Conservation (phyloP, 2,329 filamentous ascomycete genomes). For the Talaromyces funiculosus region DNA sequence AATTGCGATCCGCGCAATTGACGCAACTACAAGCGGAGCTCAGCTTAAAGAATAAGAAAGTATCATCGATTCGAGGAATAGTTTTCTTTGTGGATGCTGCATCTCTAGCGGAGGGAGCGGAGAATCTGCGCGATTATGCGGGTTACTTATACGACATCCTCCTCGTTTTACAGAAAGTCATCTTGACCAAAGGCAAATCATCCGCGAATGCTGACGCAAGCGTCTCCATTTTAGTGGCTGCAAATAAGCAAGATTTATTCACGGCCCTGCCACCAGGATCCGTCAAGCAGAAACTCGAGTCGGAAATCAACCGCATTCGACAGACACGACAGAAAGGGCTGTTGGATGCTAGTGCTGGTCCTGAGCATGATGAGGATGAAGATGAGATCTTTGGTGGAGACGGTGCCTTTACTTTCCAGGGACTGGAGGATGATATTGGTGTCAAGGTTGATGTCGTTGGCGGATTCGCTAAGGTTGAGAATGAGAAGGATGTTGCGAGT, state of each 20-base stretch:
- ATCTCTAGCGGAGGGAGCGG: constrained; percentile 44
- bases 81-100: constrained; percentile 88
- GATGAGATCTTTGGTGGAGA: constrained; percentile 81
- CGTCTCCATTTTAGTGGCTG: constrained; percentile 74
- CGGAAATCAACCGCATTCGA: constrained; percentile 73
- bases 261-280: constrained; percentile 76
- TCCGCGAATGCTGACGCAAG: constrained; percentile 51
- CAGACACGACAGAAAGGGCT: constrained; percentile 72
- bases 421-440: constrained; percentile 74
- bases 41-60: constrained; percentile 27
- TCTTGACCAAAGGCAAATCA: constrained; percentile 45
- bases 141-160: constrained; percentile 85
- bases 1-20: constrained; percentile 63
- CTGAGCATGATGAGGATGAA: constrained; percentile 56
- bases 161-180: constrained; percentile 71
- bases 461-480: constrained; percentile 59
- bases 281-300: constrained; percentile 69
- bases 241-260: constrained; percentile 95
- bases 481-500: constrained; percentile 37
- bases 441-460: constrained; percentile 70
- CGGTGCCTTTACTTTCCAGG: constrained; percentile 70
- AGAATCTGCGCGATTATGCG: constrained; percentile 63
- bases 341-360: constrained; percentile 68
- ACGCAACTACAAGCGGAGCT: constrained; percentile 25
- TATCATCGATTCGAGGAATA: constrained; percentile 57